Evolutionary conservation across 1,284 basidiomycete species (phyloP), one percentile per base, ranked within the genome.

Genomic region (Omphalotus olearius): DNA sequence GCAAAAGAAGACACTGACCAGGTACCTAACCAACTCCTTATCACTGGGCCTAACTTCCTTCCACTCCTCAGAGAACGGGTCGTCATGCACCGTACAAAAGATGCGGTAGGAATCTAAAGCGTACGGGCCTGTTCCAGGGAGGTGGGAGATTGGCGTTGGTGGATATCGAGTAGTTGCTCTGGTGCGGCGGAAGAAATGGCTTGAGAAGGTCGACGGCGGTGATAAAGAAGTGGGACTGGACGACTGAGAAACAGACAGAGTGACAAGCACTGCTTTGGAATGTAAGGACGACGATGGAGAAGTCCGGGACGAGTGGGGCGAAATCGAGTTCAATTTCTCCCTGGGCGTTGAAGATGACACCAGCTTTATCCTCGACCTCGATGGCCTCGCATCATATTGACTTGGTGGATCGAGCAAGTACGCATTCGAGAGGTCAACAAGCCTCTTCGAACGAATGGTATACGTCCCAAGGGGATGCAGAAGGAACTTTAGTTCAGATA

Each of bases 81-180:
- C 56, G 36, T 65, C 48, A 39, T 60, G 47, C 6, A 51, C 46
- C 16, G 63, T 64, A 50, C 79, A 84, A 60, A 84, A 87, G 16
- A 87, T 83, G 30, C 82, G 73, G 57, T 83, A 83, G 1, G 82
- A 85, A 59, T 86, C 83, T 0, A 83, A 69, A 0, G 85, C 85
- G 55, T 86, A 87, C 1, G 71, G 68, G 0, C 84, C 83, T 1
- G 76, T 68, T 0, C 82, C 82, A 0, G 81, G 80, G 7, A 80
- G 68, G 57, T 80, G 76, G 10, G 78, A 78, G 38, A 80, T 67
- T 0, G 73, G 68, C 1, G 75, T 78, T 6, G 66, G 61, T 4
- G 72, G 69, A 54, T 79, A 80, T 30, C 55, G 59, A 56, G 46
- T 20, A 25, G 44, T 44, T 28, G 13, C 30, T 33, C 30, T 33